phyloP scores from a whole-genome alignment of 768 basidiomycete species.

The Sistotremastrum suecicum region DNA sequence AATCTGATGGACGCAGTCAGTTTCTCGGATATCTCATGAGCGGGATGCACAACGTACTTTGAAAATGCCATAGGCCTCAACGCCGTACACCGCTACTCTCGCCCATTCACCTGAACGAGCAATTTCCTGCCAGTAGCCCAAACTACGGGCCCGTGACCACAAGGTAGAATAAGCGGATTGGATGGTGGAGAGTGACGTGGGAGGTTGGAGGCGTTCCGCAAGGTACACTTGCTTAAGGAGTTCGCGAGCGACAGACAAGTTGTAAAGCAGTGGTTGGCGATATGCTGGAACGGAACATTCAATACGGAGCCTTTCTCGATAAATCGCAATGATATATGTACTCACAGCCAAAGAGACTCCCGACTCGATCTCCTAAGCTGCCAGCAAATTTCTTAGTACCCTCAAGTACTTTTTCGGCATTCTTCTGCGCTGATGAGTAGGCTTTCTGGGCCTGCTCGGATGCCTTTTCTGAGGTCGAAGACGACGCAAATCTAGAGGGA shows the following conservation, averaged over 20 bases:
- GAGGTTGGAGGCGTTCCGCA: constrained; percentile 55
- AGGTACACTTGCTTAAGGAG: constrained; percentile 62
- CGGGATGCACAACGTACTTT: constrained; percentile 33
- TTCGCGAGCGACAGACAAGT: constrained; percentile 63
- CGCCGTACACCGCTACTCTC: constrained; percentile 55
- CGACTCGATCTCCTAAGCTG: constrained; percentile 38
- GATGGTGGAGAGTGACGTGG: constrained; percentile 39
- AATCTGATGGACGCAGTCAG: constrained; percentile 30
- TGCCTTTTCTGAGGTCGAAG: constrained; percentile 29
- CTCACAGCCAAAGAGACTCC: constrained; percentile 43
- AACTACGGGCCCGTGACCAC: constrained; percentile 44
- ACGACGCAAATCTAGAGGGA: constrained; percentile 26
- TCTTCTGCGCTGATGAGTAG: constrained; percentile 42
- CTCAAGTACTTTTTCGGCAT: constrained; percentile 38
- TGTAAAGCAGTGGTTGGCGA: constrained; percentile 65
- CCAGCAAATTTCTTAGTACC: constrained; percentile 33
- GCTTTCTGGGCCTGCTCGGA: constrained; percentile 65
- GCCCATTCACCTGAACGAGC: constrained; percentile 50
- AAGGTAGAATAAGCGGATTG: constrained; percentile 48
- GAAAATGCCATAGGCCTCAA: constrained; percentile 86
- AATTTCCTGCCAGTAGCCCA: constrained; percentile 47
- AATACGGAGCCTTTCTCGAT: not conserved
- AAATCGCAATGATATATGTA: constrained; percentile 2
- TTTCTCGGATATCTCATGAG: not conserved
- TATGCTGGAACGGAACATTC: constrained; percentile 36